Percentiles rank a stretch among this genome's conserved stretches.
phyloP scores from a whole-genome alignment of 192 early-diverging fungal genomes.

The Kappamyces sp. region DNA sequence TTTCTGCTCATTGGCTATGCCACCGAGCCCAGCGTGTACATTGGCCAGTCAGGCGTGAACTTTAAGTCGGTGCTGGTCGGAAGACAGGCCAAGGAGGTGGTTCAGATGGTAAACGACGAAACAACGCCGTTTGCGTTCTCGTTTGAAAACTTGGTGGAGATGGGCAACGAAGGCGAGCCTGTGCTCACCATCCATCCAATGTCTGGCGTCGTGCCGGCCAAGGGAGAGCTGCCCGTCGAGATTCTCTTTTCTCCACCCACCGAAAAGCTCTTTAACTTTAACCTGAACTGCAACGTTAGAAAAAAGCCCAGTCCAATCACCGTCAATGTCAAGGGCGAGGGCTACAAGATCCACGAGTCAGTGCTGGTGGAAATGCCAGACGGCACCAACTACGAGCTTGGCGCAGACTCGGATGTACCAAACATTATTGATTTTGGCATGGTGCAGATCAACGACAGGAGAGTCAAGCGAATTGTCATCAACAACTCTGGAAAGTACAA shows the following conservation, averaged over 20 bases:
- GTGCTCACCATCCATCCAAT: conserved; percentile 44
- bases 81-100: conserved; percentile 45
- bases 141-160: conserved; percentile 49
- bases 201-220: conserved; percentile 34
- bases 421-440: conserved; percentile 53
- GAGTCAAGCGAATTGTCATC: conserved; percentile 41
- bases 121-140: conserved; percentile 42
- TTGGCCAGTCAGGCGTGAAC: conserved; percentile 47
- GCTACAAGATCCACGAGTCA: conserved; percentile 52
- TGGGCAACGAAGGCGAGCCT: conserved; percentile 26
- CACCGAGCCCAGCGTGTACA: conserved; percentile 50
- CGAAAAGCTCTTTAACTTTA: conserved; percentile 58
- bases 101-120: conserved; percentile 51
- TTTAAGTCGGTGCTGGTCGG: conserved; percentile 58
- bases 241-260: conserved; percentile 45
- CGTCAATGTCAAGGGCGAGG: conserved; percentile 59
- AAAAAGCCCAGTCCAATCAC: conserved; percentile 54
- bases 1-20: conserved; percentile 53
- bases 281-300: conserved; percentile 47
- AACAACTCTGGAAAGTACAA: conserved; percentile 55
- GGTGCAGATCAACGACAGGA: conserved; percentile 52
- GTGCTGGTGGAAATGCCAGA: conserved; percentile 46
- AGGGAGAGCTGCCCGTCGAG: conserved; percentile 46
- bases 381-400: conserved; percentile 35
- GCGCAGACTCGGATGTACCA: conserved; percentile 19